Evolutionary conservation across 2,329 filamentous ascomycete species (phyloP), one percentile per base, ranked within the genome.

Genomic region (Beauveria sp.): DNA sequence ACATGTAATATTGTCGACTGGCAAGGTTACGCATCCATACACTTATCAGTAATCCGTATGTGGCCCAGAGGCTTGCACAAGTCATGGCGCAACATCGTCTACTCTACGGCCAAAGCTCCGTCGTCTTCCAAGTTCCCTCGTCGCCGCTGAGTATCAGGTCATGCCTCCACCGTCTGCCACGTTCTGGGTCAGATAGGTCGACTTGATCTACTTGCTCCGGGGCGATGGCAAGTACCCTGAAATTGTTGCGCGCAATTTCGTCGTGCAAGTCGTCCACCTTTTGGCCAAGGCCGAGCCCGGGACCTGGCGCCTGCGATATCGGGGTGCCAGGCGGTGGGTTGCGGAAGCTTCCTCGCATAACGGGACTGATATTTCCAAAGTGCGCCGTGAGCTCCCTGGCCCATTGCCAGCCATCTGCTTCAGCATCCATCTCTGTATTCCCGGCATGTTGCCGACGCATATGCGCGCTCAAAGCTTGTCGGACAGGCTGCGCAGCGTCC

Each of bases 361-460:
- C 77, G 7, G 93, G 93, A 66, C 84, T 88, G 67, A 94, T 75
- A 72, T 97, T 97, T 22, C 91, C 93, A 82, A 97, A 97, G 72
- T 94, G 90, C 54, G 84, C 90, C 55, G 90, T 92, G 43, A 97
- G 73, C 75, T 96, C 92, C 64, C 79, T 87, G 52, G 77, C 76
- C 88, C 91, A 97, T 66, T 83, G 88, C 91, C 92, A 96, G 1
- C 78, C 59, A 61, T 12, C 60, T 64, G 20, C 24, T 30, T 55
- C n/a, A 46, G 50, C 47, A 48, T 37, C 22, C 50, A 22, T 14
- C 50, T 56, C 34, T 55, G 43, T 60, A 60, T 60, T 60, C 3
- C 57, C 57, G 48, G 50, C 5, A 40, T 51, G 41, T 60, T 55
- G 28, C 51, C 60, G 63, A 63, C 86, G 78, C 89, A 92, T 92